Conservation (phyloP, 139 green algal species). For the Picochlorum sp. region DNA sequence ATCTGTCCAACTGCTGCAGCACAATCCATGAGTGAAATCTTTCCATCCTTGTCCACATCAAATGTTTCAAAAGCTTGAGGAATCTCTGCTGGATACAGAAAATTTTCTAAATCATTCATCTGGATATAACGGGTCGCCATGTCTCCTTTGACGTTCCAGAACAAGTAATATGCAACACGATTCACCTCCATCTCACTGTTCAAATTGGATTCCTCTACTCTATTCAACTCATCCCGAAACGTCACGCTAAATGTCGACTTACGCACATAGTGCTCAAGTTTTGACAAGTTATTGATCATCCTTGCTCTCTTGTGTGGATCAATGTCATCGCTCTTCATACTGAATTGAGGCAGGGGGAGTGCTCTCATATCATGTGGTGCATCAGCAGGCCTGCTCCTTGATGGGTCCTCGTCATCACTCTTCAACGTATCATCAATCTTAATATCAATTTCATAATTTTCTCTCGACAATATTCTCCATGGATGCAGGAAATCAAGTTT, state of each 20-base stretch:
- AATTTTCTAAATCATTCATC: slow-evolving; percentile 44
- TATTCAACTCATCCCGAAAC: slow-evolving; percentile 42
- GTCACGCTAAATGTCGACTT: slow-evolving; percentile 48
- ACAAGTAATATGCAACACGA: slow-evolving; percentile 45
- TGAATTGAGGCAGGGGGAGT: too few relatives aligned
- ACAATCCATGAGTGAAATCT: slow-evolving; percentile 30
- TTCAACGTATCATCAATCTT: too few relatives aligned
- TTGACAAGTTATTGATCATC: slow-evolving; percentile 12
- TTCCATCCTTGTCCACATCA: slow-evolving; percentile 43
- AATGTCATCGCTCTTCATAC: background rate
- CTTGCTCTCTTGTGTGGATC: background rate
- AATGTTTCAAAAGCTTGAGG: slow-evolving; percentile 46
- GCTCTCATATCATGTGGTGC: too few relatives aligned
- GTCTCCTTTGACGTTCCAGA: slow-evolving; percentile 48
- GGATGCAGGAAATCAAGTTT: too few relatives aligned
- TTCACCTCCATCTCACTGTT: slow-evolving; percentile 46
- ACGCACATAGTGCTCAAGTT: slow-evolving; percentile 48
- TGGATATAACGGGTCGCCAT: slow-evolving; percentile 33
- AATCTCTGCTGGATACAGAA: slow-evolving; percentile 36
- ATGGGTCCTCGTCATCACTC: too few relatives aligned
- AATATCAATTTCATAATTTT: too few relatives aligned
- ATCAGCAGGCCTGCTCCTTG: too few relatives aligned
- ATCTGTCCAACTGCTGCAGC: slow-evolving; percentile 10
- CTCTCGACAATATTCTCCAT: too few relatives aligned
- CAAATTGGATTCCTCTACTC: slow-evolving; percentile 11